Percentiles rank a stretch among this genome's conserved stretches.
phyloP scores from a whole-genome alignment of 345 rosid genomes.

The Stellera chamaejasme region DNA sequence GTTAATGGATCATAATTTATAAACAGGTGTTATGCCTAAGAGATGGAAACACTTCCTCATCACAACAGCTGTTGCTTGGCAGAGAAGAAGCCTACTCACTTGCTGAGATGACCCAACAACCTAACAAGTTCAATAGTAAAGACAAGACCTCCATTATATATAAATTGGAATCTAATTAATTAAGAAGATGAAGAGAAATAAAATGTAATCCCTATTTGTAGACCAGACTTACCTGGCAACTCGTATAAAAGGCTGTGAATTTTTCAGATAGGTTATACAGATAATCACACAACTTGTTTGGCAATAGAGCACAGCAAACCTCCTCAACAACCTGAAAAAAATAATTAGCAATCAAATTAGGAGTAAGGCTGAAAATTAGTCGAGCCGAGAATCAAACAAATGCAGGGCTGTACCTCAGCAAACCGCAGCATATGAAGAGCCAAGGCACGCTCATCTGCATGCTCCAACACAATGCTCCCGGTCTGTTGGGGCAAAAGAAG shows the following conservation, averaged over 20 bases:
- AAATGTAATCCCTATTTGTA: too few species aligned
- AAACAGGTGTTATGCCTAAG: constrained; percentile 77
- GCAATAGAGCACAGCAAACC: constrained; percentile 65
- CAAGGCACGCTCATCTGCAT: constrained; percentile 59
- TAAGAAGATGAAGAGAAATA: too few species aligned
- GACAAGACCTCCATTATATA: too few species aligned
- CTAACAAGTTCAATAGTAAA: constrained; percentile 33
- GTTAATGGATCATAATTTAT: constrained; percentile 46
- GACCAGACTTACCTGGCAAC: constrained; percentile 42
- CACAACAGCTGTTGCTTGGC: constrained; percentile 86
- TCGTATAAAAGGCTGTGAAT: constrained; percentile 66
- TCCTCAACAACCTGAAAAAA: constrained; percentile 72
- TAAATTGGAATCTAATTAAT: too few species aligned
- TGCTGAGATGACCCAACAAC: constrained; percentile 77
- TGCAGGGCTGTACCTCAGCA: constrained; percentile 45
- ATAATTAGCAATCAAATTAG: background rate
- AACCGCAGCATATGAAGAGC: constrained; percentile 88
- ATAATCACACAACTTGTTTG: constrained; percentile 69
- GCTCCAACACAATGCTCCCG: constrained; percentile 44
- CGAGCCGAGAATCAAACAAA: background rate
- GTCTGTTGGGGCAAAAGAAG: constrained; percentile 25
- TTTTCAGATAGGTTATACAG: constrained; percentile 68
- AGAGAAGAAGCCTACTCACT: constrained; percentile 69
- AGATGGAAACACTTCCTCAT: constrained; percentile 89
- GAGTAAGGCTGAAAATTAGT: too few species aligned